Percentiles rank a stretch among this genome's conserved stretches.
Evolutionary conservation across 441 rosid species (phyloP).

Genomic region (Brassica hybrid): DNA sequence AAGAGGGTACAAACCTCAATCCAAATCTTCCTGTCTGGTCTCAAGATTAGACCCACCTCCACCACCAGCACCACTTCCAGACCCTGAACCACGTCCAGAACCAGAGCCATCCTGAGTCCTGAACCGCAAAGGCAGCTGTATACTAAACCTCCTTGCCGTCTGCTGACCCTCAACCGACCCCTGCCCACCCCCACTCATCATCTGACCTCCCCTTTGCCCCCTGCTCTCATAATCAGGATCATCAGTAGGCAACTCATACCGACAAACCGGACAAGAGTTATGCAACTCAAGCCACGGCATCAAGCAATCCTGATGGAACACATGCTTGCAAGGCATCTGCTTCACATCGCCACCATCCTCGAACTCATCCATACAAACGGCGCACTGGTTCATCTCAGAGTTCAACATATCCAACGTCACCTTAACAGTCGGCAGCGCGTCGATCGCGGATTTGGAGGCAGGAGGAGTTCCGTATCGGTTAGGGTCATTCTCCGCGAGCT

Average conservation of each 20-base stretch:
- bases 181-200: conserved; percentile 32
- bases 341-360: conserved; percentile 42
- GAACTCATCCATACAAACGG: too few relatives aligned
- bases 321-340: conserved; percentile 80
- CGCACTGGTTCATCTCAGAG: conserved; percentile 56
- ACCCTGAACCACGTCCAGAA: conserved; percentile 43
- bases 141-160: conserved; percentile 59
- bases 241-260: conserved; percentile 67
- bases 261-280: conserved; percentile 86
- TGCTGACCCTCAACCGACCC: conserved; percentile 35
- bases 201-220: neutral
- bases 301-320: conserved; percentile 67
- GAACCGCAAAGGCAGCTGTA: conserved; percentile 67
- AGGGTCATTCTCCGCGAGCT: conserved; percentile 75
- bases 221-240: conserved; percentile 54
- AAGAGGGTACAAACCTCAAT: conserved; percentile 43
- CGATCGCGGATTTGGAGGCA: conserved; percentile 61
- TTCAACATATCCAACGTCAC: conserved; percentile 51
- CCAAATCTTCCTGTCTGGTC: conserved; percentile 57
- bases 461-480: conserved; percentile 75
- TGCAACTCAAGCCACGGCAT: conserved; percentile 82
- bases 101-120: conserved; percentile 48
- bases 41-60: conserved; percentile 35
- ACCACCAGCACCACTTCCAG: conserved; percentile 18
- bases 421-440: conserved; percentile 60